phyloP scores from a whole-genome alignment of 495 filamentous ascomycete species.

The Trichoderma asperelloides region DNA sequence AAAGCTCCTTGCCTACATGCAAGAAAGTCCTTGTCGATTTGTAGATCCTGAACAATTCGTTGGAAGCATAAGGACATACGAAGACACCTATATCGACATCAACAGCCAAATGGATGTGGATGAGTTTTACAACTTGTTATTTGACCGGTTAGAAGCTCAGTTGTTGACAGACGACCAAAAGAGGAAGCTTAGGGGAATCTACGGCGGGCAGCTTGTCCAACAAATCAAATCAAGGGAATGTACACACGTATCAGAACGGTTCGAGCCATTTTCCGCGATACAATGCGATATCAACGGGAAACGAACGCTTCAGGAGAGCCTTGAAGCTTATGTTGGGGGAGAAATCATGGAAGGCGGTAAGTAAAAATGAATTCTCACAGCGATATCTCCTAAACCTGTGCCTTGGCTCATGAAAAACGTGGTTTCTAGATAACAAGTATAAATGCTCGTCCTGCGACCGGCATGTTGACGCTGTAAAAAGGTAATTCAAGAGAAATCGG shows the following conservation, averaged over 20 bases:
- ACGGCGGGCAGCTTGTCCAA: slow-evolving; percentile 83
- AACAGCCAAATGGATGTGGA: slow-evolving; percentile 95
- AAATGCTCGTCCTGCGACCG: slow-evolving; percentile 85
- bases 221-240: slow-evolving; percentile 96
- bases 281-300: slow-evolving; percentile 98
- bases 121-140: slow-evolving; percentile 90
- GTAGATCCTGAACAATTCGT: slow-evolving; percentile 69
- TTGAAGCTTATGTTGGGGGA: slow-evolving; percentile 89
- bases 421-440: slow-evolving; percentile 77
- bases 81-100: slow-evolving; percentile 77
- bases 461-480: slow-evolving; percentile 91
- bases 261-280: slow-evolving; percentile 90
- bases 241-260: slow-evolving; percentile 78
- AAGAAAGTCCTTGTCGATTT: slow-evolving; percentile 62
- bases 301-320: slow-evolving; percentile 68
- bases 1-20: slow-evolving; percentile 75
- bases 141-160: slow-evolving; percentile 85
- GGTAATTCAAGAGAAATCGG: slow-evolving; percentile 32
- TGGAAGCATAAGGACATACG: slow-evolving; percentile 68
- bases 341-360: slow-evolving; percentile 91
- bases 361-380: slow-evolving; percentile 16
- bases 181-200: slow-evolving; percentile 72
- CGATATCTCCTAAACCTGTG: slow-evolving; percentile 6
- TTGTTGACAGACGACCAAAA: slow-evolving; percentile 59
- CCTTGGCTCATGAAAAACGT: slow-evolving; percentile 15